A percentile compares a stretch with the other conserved stretches of the same genome.
Conservation (phyloP, 1,284 basidiomycete species). For the Leucoagaricus sp. region DNA sequence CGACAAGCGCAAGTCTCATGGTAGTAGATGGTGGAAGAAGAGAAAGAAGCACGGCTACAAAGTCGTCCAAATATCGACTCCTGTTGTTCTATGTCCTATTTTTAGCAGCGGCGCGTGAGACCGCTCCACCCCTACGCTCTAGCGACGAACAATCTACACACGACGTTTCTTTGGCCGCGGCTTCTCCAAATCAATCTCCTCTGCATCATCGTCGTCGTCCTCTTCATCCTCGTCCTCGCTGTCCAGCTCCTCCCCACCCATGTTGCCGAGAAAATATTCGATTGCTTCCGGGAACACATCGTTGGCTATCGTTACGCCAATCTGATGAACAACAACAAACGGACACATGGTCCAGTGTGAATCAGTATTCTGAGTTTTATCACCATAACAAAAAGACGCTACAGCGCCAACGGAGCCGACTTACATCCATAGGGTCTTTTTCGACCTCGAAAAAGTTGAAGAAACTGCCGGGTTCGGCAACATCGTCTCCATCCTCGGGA, state of each 20-base stretch:
- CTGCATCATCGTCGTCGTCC: conserved; percentile 68
- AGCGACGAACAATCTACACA: conserved; percentile 40
- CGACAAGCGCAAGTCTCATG: conserved; percentile 39
- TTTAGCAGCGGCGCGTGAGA: conserved; percentile 3
- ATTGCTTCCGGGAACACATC: conserved; percentile 79
- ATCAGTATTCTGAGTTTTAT: conserved; percentile 1
- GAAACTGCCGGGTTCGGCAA: conserved; percentile 77
- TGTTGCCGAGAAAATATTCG: conserved; percentile 73
- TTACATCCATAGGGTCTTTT: conserved; percentile 66
- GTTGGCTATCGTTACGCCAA: conserved; percentile 71
- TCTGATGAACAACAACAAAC: conserved; percentile 36
- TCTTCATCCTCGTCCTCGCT: conserved; percentile 66
- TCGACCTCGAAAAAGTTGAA: conserved; percentile 84
- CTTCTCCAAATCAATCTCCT: conserved; percentile 83
- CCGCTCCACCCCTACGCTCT: not conserved
- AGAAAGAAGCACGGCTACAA: conserved; percentile 4
- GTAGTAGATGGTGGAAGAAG: conserved; percentile 24
- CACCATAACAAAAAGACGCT: not conserved
- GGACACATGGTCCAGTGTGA: conserved; percentile 12
- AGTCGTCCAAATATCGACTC: not conserved
- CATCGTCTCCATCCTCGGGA: conserved; percentile 58
- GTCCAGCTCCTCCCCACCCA: conserved; percentile 55
- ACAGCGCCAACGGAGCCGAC: conserved; percentile 27
- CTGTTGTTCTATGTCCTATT: not conserved
- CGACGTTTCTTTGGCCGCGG: conserved; percentile 72